Evolutionary conservation across 176 grass and related monocot species (phyloP).

Genomic region (Eremochloa ophiuroides): DNA sequence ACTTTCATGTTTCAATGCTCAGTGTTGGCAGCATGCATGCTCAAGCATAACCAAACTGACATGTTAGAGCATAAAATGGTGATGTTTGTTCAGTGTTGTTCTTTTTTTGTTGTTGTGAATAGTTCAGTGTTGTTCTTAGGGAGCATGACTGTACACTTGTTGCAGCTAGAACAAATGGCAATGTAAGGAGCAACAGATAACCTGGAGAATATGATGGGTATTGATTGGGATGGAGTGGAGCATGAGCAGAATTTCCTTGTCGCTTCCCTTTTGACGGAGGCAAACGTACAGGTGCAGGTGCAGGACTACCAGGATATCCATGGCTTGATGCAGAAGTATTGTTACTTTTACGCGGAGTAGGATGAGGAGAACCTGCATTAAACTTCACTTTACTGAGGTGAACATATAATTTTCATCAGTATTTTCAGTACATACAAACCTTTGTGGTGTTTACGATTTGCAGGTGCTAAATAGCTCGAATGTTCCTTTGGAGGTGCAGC

Average conservation of each 20-base stretch:
- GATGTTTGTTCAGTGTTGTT: conserved; percentile 26
- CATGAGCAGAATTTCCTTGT: conserved; percentile 38
- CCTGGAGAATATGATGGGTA: conserved; percentile 49
- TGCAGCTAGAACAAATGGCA: conserved; percentile 36
- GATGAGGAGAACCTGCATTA: conserved; percentile 40
- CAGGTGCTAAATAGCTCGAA: conserved; percentile 38
- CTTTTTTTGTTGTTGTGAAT: no score
- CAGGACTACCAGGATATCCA: conserved; percentile 42
- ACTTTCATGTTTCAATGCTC: conserved; percentile 3
- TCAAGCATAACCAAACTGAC: conserved; percentile 6
- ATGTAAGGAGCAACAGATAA: conserved; percentile 31
- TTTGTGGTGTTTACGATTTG: conserved; percentile 37
- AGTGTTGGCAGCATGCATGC: not conserved
- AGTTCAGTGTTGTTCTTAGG: conserved; percentile 27
- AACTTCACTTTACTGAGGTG: conserved; percentile 22
- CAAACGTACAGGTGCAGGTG: conserved; percentile 47
- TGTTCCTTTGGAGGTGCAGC: conserved; percentile 46
- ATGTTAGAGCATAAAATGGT: conserved; percentile 7
- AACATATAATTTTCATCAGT: not conserved
- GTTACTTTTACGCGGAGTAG: conserved; percentile 45
- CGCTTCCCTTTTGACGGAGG: conserved; percentile 41
- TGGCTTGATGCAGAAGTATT: conserved; percentile 38
- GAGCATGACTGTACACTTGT: conserved; percentile 27
- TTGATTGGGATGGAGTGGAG: conserved; percentile 36
- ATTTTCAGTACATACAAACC: conserved; percentile 19